A percentile compares a stretch with the other conserved stretches of the same genome.
Evolutionary conservation across 306 rosid genomes (phyloP).

Genomic region (Vigna reflexopilosa): DNA sequence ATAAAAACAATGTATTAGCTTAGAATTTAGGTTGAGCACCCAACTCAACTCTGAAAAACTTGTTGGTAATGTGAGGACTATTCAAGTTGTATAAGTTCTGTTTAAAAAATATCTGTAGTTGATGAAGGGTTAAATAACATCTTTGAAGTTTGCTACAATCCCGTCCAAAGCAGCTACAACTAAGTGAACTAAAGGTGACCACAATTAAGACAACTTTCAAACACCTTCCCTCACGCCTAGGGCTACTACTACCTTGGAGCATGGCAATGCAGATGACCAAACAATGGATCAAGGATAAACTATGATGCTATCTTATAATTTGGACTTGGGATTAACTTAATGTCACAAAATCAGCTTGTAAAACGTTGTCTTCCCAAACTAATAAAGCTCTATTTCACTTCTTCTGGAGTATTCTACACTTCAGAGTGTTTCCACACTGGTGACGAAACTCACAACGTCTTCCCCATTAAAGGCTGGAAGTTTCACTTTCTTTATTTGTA

Average conservation of each 20-base stretch:
- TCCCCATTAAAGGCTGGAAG: background rate
- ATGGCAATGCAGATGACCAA: background rate
- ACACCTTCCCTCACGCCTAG: background rate
- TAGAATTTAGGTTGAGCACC: background rate
- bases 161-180: background rate
- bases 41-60: background rate
- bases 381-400: background rate
- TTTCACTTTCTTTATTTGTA: background rate
- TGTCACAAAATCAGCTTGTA: too few species aligned
- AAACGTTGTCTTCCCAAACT: background rate
- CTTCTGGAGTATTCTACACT: background rate
- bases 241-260: background rate
- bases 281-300: background rate
- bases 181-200: background rate
- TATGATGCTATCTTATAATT: background rate
- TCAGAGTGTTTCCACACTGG: background rate
- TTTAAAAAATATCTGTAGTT: background rate
- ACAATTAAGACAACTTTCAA: background rate
- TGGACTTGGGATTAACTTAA: background rate
- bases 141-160: background rate
- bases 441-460: background rate
- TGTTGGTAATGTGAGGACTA: background rate
- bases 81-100: background rate
- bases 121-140: background rate
- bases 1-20: background rate